Percentiles rank a stretch among this genome's conserved stretches.
Conservation (phyloP, 495 filamentous ascomycete genomes). For the Trichoderma parareesei region DNA sequence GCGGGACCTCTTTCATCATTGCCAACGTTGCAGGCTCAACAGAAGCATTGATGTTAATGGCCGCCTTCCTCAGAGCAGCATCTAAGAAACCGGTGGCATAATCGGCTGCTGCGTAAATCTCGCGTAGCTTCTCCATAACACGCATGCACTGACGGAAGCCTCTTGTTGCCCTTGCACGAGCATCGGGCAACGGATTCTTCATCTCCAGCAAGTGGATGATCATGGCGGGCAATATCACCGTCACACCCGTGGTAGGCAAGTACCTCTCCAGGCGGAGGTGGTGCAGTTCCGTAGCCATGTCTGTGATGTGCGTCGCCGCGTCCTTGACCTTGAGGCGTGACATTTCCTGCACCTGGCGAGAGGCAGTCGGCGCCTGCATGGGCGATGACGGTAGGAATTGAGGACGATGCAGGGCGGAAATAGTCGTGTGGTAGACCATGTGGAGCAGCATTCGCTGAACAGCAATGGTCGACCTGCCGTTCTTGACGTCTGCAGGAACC, state of each 20-base stretch:
- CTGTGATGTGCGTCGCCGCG: constrained; percentile 72
- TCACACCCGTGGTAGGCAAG: constrained; percentile 81
- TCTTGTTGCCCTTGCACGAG: constrained; percentile 57
- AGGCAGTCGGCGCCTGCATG: constrained; percentile 44
- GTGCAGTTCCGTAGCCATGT: constrained; percentile 65
- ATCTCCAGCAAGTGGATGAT: constrained; percentile 88
- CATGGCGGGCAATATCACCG: constrained; percentile 79
- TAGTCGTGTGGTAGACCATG: constrained; percentile 82
- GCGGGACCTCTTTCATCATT: constrained; percentile 6
- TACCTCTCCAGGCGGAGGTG: constrained; percentile 60
- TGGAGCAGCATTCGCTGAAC: constrained; percentile 73
- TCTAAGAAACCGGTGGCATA: constrained; percentile 81
- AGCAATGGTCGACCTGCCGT: constrained; percentile 42
- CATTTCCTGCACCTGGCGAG: constrained; percentile 59
- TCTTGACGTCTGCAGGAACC: constrained; percentile 35
- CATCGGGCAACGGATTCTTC: constrained; percentile 62
- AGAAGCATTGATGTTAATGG: constrained; percentile 40
- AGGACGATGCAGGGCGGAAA: constrained; percentile 79
- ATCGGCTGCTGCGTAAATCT: constrained; percentile 80
- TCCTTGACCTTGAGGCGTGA: constrained; percentile 71
- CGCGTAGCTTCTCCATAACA: constrained; percentile 69
- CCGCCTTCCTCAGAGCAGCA: constrained; percentile 72
- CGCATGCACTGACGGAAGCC: constrained; percentile 83
- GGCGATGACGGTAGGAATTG: constrained; percentile 73
- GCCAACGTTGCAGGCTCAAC: background rate